These are phyloP conservation scores for Nakaseomyces kungkrabaensis DNA, from an alignment of 1,139 yeast genomes.

Conservation along the genomic window DNA sequence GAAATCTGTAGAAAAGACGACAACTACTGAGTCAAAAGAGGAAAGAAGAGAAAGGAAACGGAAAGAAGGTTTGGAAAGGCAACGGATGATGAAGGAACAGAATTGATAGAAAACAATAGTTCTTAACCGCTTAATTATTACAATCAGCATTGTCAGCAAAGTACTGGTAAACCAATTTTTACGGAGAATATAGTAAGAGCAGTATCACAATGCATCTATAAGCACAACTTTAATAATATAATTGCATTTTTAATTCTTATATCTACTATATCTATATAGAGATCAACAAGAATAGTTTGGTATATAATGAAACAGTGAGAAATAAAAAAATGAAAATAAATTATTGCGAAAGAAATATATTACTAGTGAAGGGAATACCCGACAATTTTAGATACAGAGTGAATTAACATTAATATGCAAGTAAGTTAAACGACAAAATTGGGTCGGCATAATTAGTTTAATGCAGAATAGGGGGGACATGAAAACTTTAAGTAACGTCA, in stretches of 20 bases:
- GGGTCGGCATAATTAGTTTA: constrained; percentile 3
- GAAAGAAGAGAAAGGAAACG: constrained; percentile 52
- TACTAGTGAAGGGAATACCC: not conserved
- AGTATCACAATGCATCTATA: too few relatives aligned
- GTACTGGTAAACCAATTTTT: too few relatives aligned
- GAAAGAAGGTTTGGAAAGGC: constrained; percentile 48
- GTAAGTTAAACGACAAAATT: constrained; percentile 1
- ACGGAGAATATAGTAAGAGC: too few relatives aligned
- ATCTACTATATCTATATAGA: too few relatives aligned
- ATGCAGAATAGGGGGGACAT: constrained; percentile 6
- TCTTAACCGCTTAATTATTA: too few relatives aligned
- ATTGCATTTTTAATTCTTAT: too few relatives aligned
- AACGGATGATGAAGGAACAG: constrained; percentile 19
- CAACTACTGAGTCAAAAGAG: constrained; percentile 37
- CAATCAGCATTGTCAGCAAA: too few relatives aligned
- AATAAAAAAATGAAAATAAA: not conserved
- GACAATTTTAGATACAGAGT: not conserved
- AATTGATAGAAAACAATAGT: too few relatives aligned
- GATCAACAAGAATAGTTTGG: not conserved
- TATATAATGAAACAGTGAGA: not conserved
- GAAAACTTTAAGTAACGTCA: not conserved
- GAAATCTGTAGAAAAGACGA: too few relatives aligned
- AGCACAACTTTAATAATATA: too few relatives aligned
- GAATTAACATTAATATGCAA: constrained; percentile 4
- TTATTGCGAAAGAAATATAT: not conserved